Evolutionary conservation across 2,329 filamentous ascomycete species (phyloP), one percentile per base, ranked within the genome.

Genomic region (Ascochyta viciae-villosae): DNA sequence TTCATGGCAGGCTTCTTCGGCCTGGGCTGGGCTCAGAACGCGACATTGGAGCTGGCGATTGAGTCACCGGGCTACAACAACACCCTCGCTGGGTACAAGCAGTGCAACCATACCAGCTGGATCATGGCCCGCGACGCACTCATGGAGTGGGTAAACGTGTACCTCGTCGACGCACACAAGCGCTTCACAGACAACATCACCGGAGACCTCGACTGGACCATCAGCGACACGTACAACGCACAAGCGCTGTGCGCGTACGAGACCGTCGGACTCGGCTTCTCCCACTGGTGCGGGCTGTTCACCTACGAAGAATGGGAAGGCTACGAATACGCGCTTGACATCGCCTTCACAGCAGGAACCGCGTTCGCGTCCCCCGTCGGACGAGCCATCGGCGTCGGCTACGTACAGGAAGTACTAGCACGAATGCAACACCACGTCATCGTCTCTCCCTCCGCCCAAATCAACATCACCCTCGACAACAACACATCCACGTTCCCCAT

Each of bases 1-100:
- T 92, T 91, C 75, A 77, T 92, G 69, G 87, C 89, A 6, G 90
- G 90, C 0, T 92, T 92, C 77, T 92, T 92, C 68, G 89, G 89
- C 0, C 81, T 91, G 0, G 84, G 88, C 42, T 92, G 89, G 89
- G 82, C 86, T 1, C 82, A 86, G 27, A 90, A 91, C 67, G 89
- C 83, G 6, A 90, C 87, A 0, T 82, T 91, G n/a, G 86, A 91
- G 65, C 80, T 89, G 13, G 87, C 89, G 10, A 89, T 91, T 37
- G 89, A 92, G 66, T 76, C 80, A 15, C 67, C 70, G 1, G 79
- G 79, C 2, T 89, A 85, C 72, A 92, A 92, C 75, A 91, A 91
- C 69, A 89, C 87, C 0, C 78, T 91, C 6, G 87, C 87, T 1
- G 89, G 88, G 1, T 87, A 87, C 58, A 76, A 86, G 47, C 84